Percentiles rank a stretch among this genome's conserved stretches.
phyloP scores from a whole-genome alignment of 768 basidiomycete genomes.

The Suillus sp. region DNA sequence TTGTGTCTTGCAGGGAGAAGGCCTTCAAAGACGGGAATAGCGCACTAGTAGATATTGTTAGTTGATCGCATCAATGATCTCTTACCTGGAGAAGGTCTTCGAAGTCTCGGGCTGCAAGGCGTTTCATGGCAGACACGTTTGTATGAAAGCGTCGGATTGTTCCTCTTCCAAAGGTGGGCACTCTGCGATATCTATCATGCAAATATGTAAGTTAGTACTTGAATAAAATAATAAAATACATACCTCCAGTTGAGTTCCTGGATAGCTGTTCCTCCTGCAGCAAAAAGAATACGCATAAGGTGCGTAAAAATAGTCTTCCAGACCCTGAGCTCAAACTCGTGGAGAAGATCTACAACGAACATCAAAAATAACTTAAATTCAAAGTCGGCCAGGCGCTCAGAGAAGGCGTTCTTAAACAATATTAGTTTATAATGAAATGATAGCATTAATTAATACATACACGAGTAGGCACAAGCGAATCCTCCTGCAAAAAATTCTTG shows the following conservation, averaged over 20 bases:
- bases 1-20: background rate
- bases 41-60: background rate
- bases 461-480: background rate
- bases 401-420: slow-evolving; percentile 12
- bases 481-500: background rate
- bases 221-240: background rate
- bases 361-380: slow-evolving; percentile 19
- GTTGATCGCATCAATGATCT: too few species aligned
- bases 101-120: slow-evolving; percentile 15
- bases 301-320: slow-evolving; percentile 35
- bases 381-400: slow-evolving; percentile 2
- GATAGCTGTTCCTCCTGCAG: background rate
- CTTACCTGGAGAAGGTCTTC: slow-evolving; percentile 3
- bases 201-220: background rate
- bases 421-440: background rate
- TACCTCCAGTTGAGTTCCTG: slow-evolving; percentile 9
- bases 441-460: background rate
- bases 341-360: slow-evolving; percentile 22
- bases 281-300: slow-evolving; percentile 11
- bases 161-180: slow-evolving; percentile 15
- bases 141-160: slow-evolving; percentile 12
- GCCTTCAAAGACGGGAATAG: background rate
- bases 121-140: slow-evolving; percentile 13
- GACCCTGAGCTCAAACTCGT: slow-evolving; percentile 26
- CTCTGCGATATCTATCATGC: slow-evolving; percentile 16